Conservation (phyloP, 2,329 filamentous ascomycete species). For the Dothideomycetes sp. region DNA sequence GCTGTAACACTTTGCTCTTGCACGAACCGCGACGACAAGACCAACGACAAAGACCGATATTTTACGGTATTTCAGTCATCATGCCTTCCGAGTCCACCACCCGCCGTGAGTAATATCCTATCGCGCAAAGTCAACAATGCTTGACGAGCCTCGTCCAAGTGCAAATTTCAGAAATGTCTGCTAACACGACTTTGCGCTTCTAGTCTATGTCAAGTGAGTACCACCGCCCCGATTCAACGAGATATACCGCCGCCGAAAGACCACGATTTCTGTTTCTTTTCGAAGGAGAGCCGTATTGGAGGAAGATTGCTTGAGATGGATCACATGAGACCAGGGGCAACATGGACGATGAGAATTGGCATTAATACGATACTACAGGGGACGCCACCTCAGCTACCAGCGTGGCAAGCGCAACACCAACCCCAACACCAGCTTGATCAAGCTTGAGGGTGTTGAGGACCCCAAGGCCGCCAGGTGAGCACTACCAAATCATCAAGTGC, state of each 20-base stretch:
- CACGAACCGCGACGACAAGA: background rate
- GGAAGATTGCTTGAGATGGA: no score
- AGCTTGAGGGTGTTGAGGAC: conserved; percentile 97
- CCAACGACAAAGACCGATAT: background rate
- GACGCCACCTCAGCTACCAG: conserved; percentile 97
- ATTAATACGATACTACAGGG: conserved; percentile 45
- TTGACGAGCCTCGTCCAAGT: no score
- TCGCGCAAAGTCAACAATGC: no score
- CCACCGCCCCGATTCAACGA: conserved; percentile 1
- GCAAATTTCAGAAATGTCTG: no score
- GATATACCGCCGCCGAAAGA: conserved; percentile 5
- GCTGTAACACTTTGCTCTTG: no score
- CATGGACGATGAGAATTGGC: background rate
- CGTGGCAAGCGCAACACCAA: conserved; percentile 85
- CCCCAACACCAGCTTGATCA: conserved; percentile 74
- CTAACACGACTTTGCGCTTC: conserved; percentile 5
- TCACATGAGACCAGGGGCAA: background rate
- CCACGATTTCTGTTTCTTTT: background rate
- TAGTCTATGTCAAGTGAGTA: conserved; percentile 28
- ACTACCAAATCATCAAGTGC: no score
- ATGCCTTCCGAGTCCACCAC: background rate
- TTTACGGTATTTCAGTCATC: background rate
- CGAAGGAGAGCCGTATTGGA: no score
- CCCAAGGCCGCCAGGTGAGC: conserved; percentile 72
- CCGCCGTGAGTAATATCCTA: background rate